Conservation (phyloP, 2,329 filamentous ascomycete species). For the Xylariaceae sp. region DNA sequence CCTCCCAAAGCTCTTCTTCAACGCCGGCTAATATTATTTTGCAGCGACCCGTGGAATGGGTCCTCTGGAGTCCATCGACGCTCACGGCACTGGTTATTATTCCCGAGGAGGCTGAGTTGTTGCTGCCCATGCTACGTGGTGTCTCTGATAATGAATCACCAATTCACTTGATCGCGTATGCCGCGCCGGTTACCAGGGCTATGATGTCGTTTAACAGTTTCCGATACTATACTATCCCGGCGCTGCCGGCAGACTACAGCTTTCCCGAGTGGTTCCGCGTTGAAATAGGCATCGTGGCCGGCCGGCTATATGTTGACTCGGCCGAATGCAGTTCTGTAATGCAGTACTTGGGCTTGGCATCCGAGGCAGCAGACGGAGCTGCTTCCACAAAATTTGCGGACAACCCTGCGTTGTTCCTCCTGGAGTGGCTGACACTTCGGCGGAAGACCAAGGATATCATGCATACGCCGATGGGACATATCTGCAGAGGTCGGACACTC, state of each 20-base stretch:
- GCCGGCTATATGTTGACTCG: slow-evolving; percentile 55
- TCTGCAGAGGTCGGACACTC: slow-evolving; percentile 42
- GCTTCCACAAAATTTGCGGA: slow-evolving; percentile 19
- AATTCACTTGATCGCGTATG: slow-evolving; percentile 53
- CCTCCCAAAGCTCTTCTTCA: background rate
- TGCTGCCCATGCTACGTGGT: slow-evolving; percentile 40
- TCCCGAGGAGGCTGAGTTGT: slow-evolving; percentile 57
- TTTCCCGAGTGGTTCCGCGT: slow-evolving; percentile 50
- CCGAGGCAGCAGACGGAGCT: background rate
- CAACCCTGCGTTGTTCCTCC: slow-evolving; percentile 43
- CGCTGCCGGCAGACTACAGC: slow-evolving; percentile 36
- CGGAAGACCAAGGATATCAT: slow-evolving; percentile 54
- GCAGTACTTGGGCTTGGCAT: background rate
- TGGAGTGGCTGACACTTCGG: slow-evolving; percentile 54
- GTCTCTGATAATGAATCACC: slow-evolving; percentile 32
- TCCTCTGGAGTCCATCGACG: slow-evolving; percentile 51
- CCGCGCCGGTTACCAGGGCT: slow-evolving; percentile 55
- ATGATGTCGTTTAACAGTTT: slow-evolving; percentile 59
- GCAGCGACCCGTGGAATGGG: slow-evolving; percentile 54
- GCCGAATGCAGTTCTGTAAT: background rate
- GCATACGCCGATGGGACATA: slow-evolving; percentile 56
- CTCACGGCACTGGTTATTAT: slow-evolving; percentile 52
- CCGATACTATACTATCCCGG: slow-evolving; percentile 41
- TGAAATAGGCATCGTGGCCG: slow-evolving; percentile 58
- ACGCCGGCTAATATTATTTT: slow-evolving; percentile 11